Conservation (phyloP, 495 filamentous ascomycete species). For the Penicillium soppii region DNA sequence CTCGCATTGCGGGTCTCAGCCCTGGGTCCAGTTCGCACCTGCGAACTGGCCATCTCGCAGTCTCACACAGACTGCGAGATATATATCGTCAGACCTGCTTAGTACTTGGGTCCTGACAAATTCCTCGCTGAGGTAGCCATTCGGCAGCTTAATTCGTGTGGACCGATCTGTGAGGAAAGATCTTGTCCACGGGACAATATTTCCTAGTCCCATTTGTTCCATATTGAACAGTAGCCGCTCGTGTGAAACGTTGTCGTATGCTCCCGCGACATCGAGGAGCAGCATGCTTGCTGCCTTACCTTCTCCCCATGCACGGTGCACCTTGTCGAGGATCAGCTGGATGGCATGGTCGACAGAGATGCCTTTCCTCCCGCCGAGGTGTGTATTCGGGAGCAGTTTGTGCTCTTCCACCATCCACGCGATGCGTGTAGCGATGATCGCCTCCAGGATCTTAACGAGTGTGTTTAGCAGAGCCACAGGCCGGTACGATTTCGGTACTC, state of each 20-base stretch:
- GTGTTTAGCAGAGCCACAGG: conserved; percentile 29
- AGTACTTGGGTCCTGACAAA: no score
- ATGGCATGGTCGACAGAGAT: conserved; percentile 19
- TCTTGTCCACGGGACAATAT: no score
- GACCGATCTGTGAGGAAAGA: neutral
- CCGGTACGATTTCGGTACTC: conserved; percentile 17
- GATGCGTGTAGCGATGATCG: conserved; percentile 14
- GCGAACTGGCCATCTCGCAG: no score
- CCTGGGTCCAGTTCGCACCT: no score
- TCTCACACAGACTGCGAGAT: no score
- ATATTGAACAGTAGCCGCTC: no score
- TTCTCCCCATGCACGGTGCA: conserved; percentile 19
- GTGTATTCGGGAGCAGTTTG: conserved; percentile 9
- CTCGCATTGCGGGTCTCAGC: no score
- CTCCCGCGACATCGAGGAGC: conserved; percentile 23
- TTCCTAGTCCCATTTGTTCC: no score
- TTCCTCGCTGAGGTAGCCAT: neutral
- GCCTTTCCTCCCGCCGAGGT: conserved; percentile 17
- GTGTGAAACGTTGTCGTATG: no score
- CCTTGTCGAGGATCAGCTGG: conserved; percentile 13
- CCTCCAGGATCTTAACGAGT: conserved; percentile 25
- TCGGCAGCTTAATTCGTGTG: conserved; percentile 3
- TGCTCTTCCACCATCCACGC: conserved; percentile 10
- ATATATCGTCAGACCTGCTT: no score
- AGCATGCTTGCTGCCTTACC: conserved; percentile 8